Evolutionary conservation across 192 early-diverging fungal genomes (phyloP), one percentile per base, ranked within the genome.

Genomic region (Rhizophagus clarus): DNA sequence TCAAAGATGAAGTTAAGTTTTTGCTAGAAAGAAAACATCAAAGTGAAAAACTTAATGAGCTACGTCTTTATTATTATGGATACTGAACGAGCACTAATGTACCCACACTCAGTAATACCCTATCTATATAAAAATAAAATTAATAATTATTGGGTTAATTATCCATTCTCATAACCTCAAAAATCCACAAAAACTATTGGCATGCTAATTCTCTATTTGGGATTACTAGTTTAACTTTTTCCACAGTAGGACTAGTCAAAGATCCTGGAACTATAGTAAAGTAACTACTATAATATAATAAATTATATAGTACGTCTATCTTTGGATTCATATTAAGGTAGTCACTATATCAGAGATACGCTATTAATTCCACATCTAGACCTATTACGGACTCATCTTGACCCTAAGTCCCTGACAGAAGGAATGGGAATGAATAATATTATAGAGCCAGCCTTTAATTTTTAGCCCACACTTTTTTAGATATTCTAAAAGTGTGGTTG

Each of bases 131-230:
- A 76, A 22, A 45, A 51, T 61, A 29, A 14, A 22, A n/a, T 42
- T 22, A 3, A n/a, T 11, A 32, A 76, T 63, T 76, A 62, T 51
- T 76, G 60, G 60, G 22, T 28, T n/a, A 76, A 76, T 79, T n/a
- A 51, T 51, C 15, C 49, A 51, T 51, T 17, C 1, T 4, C 3
- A 17, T 51, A 15, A 51, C 14, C 14, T 51, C 11, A 17, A 17
- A 51, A 51, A 10, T 42, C 10, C 40, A 42, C 40, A 42, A 9
- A 42, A 42, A 9, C 40, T 8, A 42, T 42, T 42, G 40, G 40
- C 7, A 42, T 42, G 40, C 40, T 42, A 42, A 0, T 8, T 42
- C 40, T 42, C 40, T 51, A 17, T 51, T 12, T 51, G 49, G 49
- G 15, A 17, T 51, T 17, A 2, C 15, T 51, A 51, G 49, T 51